These are phyloP conservation scores for Aureobasidium sp. DNA, from an alignment of 2,329 filamentous ascomycete genomes.

Conservation along the genomic window DNA sequence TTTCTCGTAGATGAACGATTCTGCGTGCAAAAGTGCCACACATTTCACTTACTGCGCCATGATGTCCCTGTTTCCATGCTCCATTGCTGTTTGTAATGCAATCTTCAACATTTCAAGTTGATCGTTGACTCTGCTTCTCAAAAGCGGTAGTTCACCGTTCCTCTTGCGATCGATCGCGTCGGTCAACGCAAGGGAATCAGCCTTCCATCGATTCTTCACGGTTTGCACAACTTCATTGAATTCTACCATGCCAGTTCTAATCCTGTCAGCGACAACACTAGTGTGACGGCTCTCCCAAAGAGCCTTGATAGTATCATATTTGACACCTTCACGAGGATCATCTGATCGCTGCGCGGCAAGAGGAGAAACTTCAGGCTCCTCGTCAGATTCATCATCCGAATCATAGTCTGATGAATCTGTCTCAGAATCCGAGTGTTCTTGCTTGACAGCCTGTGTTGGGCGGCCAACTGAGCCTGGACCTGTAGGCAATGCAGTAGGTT, in stretches of 20 bases:
- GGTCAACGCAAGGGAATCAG: slow-evolving; percentile 48
- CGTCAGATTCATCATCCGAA: slow-evolving; percentile 36
- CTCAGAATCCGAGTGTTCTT: slow-evolving; percentile 11
- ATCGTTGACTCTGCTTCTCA: slow-evolving; percentile 51
- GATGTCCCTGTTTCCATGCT: slow-evolving; percentile 42
- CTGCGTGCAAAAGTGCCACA: neutral
- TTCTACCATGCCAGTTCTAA: slow-evolving; percentile 48
- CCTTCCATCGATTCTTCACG: slow-evolving; percentile 56
- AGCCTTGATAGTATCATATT: slow-evolving; percentile 55
- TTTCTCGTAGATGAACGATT: neutral
- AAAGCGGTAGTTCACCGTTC: slow-evolving; percentile 45
- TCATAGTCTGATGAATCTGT: slow-evolving; percentile 17
- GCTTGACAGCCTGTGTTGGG: slow-evolving; percentile 9
- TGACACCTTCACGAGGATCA: slow-evolving; percentile 46
- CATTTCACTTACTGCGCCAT: slow-evolving; percentile 34
- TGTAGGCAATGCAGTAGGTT: neutral
- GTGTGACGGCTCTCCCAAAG: slow-evolving; percentile 53
- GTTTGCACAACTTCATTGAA: slow-evolving; percentile 55
- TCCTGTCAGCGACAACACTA: slow-evolving; percentile 42
- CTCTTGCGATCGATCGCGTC: slow-evolving; percentile 53
- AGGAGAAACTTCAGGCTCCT: slow-evolving; percentile 47
- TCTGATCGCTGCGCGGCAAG: slow-evolving; percentile 46
- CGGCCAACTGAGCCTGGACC: slow-evolving; percentile 3
- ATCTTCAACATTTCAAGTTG: slow-evolving; percentile 52
- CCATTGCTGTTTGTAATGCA: slow-evolving; percentile 39